A percentile compares a stretch with the other conserved stretches of the same genome.
These are phyloP conservation scores for Chenopodium berlandieri DNA, from an alignment of 148 eudicot genomes.

Conservation along the genomic window DNA sequence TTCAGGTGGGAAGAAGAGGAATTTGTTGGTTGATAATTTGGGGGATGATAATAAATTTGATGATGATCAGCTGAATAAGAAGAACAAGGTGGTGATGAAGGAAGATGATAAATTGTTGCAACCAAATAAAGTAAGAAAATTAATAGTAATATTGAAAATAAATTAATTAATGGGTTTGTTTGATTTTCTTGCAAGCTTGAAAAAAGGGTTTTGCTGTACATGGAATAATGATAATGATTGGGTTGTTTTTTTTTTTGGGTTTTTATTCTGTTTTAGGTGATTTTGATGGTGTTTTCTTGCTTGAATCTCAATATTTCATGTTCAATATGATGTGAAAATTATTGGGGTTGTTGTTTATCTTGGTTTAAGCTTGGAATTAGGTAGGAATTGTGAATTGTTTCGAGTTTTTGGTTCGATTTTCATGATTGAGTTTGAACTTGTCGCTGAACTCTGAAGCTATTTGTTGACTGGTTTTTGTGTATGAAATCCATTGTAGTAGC, in stretches of 20 bases:
- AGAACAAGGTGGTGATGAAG: constrained; percentile 27
- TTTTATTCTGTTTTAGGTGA: constrained; percentile 30
- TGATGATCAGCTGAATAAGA: constrained; percentile 24
- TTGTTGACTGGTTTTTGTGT: constrained; percentile 6
- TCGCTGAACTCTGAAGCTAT: constrained; percentile 17
- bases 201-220: constrained; percentile 19
- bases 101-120: constrained; percentile 17
- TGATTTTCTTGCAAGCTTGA: background rate
- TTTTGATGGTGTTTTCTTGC: constrained; percentile 14
- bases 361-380: constrained; percentile 17
- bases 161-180: background rate
- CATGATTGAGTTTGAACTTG: constrained; percentile 1
- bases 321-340: constrained; percentile 10
- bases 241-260: constrained; percentile 6
- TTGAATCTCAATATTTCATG: constrained; percentile 31
- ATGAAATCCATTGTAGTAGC: background rate
- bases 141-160: background rate
- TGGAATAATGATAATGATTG: constrained; percentile 21
- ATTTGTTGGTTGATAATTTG: constrained; percentile 13
- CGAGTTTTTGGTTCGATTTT: constrained; percentile 3
- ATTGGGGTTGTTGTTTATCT: constrained; percentile 1
- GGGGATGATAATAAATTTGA: constrained; percentile 15
- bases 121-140: constrained; percentile 28
- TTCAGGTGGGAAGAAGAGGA: constrained; percentile 43
- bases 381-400: background rate